Percentiles rank a stretch among this genome's conserved stretches.
Conservation (phyloP, 257 asterid species). For the Catharanthus roseus region DNA sequence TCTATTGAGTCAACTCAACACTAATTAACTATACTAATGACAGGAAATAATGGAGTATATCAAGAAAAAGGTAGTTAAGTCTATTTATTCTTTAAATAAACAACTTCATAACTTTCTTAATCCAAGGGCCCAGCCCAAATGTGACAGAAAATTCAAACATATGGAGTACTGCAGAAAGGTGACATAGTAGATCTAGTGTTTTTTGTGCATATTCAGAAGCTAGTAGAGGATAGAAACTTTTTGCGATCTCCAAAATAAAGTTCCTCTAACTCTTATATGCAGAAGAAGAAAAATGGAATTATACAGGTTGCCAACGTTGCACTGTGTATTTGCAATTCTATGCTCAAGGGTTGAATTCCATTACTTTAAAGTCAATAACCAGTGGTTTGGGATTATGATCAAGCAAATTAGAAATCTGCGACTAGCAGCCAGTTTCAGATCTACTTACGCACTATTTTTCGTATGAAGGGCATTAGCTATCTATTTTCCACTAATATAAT, state of each 20-base stretch:
- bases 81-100: too few species aligned
- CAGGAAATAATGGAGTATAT: too few species aligned
- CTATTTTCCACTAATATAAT: not conserved
- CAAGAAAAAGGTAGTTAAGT: too few species aligned
- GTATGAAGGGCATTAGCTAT: not conserved
- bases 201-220: not conserved
- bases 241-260: not conserved
- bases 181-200: not conserved
- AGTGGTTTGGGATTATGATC: not conserved
- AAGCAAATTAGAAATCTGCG: not conserved
- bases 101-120: too few species aligned
- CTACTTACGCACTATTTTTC: not conserved
- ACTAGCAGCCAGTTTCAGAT: not conserved
- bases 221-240: not conserved
- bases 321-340: not conserved
- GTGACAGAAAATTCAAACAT: too few species aligned
- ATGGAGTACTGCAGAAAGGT: not conserved
- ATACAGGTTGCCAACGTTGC: not conserved
- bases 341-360: not conserved
- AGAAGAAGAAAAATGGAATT: too few species aligned
- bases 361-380: not conserved
- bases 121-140: too few species aligned
- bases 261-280: not conserved
- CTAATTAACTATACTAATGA: too few species aligned
- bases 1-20: too few species aligned